Conservation (phyloP, 2,329 filamentous ascomycete genomes). For the Monosporascus ibericus region DNA sequence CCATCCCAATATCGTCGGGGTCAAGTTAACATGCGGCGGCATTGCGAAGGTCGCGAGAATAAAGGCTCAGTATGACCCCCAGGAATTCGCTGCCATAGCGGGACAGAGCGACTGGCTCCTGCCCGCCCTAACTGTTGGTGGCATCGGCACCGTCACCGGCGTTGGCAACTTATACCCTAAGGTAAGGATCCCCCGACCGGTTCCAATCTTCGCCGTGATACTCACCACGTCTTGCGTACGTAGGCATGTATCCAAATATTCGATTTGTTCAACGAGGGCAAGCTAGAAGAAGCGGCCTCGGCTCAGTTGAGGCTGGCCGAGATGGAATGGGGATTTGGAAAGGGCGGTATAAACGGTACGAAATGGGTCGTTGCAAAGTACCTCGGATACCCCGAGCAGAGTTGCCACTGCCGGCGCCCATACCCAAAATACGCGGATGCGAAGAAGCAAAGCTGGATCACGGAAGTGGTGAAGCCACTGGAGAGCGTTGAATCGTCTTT, state of each 20-base stretch:
- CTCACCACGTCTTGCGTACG: too few relatives aligned
- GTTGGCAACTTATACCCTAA: conserved; percentile 19
- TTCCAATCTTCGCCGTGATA: too few relatives aligned
- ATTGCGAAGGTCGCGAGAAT: conserved; percentile 67
- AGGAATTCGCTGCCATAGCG: conserved; percentile 31
- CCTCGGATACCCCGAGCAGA: conserved; percentile 44
- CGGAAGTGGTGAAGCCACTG: conserved; percentile 5
- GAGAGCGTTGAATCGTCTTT: conserved; percentile 3
- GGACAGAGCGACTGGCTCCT: conserved; percentile 39
- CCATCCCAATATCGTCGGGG: conserved; percentile 61
- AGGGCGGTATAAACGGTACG: conserved; percentile 54
- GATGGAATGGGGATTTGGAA: conserved; percentile 50
- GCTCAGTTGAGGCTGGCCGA: conserved; percentile 45
- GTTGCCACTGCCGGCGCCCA: conserved; percentile 46
- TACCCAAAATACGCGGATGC: conserved; percentile 43
- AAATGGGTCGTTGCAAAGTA: conserved; percentile 54
- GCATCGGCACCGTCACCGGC: conserved; percentile 9
- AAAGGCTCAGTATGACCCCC: conserved; percentile 4
- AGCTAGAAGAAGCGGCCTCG: conserved; percentile 34
- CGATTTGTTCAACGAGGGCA: conserved; percentile 25
- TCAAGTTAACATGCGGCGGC: conserved; percentile 68
- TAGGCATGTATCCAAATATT: conserved; percentile 2
- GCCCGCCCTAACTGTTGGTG: conserved; percentile 19
- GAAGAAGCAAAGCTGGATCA: conserved; percentile 40
- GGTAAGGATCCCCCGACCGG: conserved; percentile 27